Conservation (phyloP, 257 asterid species). For the Petrea volubilis region DNA sequence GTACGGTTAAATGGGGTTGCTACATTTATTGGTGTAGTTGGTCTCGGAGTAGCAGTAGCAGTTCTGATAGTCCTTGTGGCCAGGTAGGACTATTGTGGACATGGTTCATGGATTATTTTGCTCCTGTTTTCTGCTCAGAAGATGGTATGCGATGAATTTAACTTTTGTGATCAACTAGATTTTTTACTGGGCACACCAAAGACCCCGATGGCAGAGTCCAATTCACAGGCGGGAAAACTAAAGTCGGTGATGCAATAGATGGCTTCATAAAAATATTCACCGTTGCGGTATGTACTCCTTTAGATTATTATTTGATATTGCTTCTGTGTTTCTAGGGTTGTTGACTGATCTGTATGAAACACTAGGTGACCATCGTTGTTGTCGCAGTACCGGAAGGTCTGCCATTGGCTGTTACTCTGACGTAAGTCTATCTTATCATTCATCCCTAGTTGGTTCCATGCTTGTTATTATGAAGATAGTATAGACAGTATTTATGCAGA, state of each 20-base stretch:
- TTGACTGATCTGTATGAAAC: constrained; percentile 19
- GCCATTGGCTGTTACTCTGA: constrained; percentile 94
- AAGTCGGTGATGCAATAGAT: constrained; percentile 64
- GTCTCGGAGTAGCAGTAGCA: constrained; percentile 72
- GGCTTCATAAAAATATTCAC: constrained; percentile 84
- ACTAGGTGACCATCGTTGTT: constrained; percentile 91
- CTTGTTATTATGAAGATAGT: neutral
- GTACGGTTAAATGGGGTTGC: constrained; percentile 96
- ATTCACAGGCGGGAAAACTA: constrained; percentile 68
- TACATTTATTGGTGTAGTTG: constrained; percentile 86
- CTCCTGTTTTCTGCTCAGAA: constrained; percentile 16
- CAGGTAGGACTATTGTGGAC: constrained; percentile 46
- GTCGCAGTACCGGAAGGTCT: constrained; percentile 99
- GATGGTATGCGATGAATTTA: neutral
- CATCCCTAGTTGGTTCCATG: neutral
- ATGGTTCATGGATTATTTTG: constrained; percentile 1
- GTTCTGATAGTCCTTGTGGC: constrained; percentile 74
- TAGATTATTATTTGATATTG: constrained; percentile 9
- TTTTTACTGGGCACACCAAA: constrained; percentile 75
- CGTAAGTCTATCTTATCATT: constrained; percentile 52
- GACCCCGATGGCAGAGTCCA: constrained; percentile 56
- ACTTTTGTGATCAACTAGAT: constrained; percentile 45
- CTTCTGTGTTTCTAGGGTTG: neutral
- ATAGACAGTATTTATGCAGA: constrained; percentile 10
- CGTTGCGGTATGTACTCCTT: constrained; percentile 73